Base-by-base conservation (phyloP, 306 rosid species). In the Crotalaria pallida region DNA sequence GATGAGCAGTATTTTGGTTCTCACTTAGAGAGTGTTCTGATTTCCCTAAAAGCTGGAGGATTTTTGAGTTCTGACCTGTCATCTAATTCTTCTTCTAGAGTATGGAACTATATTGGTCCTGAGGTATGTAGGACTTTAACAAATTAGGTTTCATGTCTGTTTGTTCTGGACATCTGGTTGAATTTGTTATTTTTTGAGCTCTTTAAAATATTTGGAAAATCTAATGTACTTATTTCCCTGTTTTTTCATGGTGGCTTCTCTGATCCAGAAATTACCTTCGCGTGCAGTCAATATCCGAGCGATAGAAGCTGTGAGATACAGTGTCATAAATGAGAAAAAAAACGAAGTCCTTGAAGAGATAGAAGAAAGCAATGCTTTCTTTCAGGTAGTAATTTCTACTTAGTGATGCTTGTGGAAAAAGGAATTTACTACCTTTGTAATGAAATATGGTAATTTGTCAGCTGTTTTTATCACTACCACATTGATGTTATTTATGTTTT, bases 351-450 rank as follows among this genome's bases (percentile, higher is more conserved):
- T 92, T 78, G 97, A 93, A 85, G 98, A 93, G 87, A 85, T 93
- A 55, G 98, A 93, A 82, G 98, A 93, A 83, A 90, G 97, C 94
- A 90, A 64, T 83, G 96, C 90, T 78, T 93, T 93, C 84, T 90
- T 90, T 81, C 98, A 88, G 96, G 98, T 93, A 43, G 49, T 40
- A 56, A 75, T 67, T 48, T 60, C 21, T 52, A 24, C 51, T 22
- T 44, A 6, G n/a, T n/a, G 24, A 24, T 69, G 65, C 47, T 22
- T 52, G 18, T 51, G 27, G 31, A 51, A 52, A 61, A 17, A 1
- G 44, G 71, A 48, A 4, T 55, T 24, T 24, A 43, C 22, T 65
- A 21, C 40, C 43, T 69, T 41, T 67, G 44, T 15, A 15, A 41
- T 72, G 45, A 63, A 34, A 43, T 16, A 56, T 18, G 33, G 21